Conservation (phyloP, 257 asterid genomes). For the Scutellaria galericulata region DNA sequence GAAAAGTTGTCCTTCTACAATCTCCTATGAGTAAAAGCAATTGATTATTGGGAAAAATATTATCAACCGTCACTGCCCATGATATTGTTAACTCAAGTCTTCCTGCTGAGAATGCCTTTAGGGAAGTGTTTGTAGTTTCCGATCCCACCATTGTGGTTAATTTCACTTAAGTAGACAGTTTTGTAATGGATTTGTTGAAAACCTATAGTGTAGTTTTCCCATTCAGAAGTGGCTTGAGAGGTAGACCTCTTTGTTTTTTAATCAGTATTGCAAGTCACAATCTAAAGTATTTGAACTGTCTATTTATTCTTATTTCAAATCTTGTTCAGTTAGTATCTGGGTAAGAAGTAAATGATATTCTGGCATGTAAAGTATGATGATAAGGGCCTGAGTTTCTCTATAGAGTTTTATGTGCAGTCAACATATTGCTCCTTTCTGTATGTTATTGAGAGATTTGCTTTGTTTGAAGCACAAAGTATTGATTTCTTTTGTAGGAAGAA, state of each 20-base stretch:
- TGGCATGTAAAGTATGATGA: neutral
- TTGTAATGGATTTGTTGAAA: neutral
- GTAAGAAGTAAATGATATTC: neutral
- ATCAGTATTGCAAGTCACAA: conserved; percentile 14
- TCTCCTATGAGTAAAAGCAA: neutral
- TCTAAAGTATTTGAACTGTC: conserved; percentile 2
- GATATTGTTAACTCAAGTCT: neutral
- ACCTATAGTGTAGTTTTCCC: conserved; percentile 18
- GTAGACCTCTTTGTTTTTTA: conserved; percentile 2
- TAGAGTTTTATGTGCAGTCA: conserved; percentile 11
- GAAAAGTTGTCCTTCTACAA: neutral
- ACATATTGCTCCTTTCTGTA: conserved; percentile 1
- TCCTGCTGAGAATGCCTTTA: neutral
- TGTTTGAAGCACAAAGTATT: conserved; percentile 3
- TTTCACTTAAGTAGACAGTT: conserved; percentile 8
- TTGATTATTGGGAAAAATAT: neutral
- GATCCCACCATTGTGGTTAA: neutral
- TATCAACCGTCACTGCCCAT: neutral
- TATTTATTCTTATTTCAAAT: neutral
- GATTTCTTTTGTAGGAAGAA: conserved; percentile 64
- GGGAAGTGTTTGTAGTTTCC: neutral
- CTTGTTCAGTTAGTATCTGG: neutral
- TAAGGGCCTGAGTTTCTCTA: neutral
- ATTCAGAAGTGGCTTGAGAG: conserved; percentile 1
- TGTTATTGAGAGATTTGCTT: neutral